A percentile compares a stretch with the other conserved stretches of the same genome.
Conservation (phyloP, 228 moss, liverwort and hornwort genomes). For the Sphagnum magellanicum region DNA sequence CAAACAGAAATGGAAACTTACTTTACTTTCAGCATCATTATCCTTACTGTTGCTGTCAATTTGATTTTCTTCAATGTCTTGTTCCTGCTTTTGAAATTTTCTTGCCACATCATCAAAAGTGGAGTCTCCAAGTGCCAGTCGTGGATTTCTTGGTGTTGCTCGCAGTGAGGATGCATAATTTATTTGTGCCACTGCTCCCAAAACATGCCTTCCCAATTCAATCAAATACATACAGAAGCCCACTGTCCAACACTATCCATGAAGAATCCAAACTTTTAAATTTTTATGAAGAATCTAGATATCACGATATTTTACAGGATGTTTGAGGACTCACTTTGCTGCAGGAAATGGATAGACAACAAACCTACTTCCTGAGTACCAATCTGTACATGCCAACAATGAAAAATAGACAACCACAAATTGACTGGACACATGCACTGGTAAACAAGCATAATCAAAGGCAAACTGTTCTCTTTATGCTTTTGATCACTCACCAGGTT, state of each 20-base stretch:
- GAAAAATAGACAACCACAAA: no score
- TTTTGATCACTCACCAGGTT: slow-evolving; percentile 2
- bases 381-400: no score
- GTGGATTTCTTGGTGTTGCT: slow-evolving; percentile 45
- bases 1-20: slow-evolving; percentile 9
- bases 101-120: slow-evolving; percentile 38
- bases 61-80: slow-evolving; percentile 20
- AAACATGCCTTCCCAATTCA: no score
- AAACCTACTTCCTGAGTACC: no score
- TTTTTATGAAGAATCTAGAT: not conserved
- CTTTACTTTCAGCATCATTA: slow-evolving; percentile 44
- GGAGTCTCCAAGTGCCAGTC: slow-evolving; percentile 26
- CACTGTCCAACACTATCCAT: no score
- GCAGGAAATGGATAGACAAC: not conserved
- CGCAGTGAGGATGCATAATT: slow-evolving; percentile 10
- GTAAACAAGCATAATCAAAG: not conserved
- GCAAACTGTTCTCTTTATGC: not conserved
- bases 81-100: slow-evolving; percentile 21
- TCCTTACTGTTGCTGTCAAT: slow-evolving; percentile 8
- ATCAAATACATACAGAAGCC: no score
- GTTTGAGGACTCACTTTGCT: not conserved
- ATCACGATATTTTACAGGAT: not conserved
- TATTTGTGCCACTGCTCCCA: not conserved
- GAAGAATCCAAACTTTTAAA: not conserved
- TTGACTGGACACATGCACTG: no score